phyloP scores from a whole-genome alignment of 106 monocot genomes.

The Apostasia shenzhenica region DNA sequence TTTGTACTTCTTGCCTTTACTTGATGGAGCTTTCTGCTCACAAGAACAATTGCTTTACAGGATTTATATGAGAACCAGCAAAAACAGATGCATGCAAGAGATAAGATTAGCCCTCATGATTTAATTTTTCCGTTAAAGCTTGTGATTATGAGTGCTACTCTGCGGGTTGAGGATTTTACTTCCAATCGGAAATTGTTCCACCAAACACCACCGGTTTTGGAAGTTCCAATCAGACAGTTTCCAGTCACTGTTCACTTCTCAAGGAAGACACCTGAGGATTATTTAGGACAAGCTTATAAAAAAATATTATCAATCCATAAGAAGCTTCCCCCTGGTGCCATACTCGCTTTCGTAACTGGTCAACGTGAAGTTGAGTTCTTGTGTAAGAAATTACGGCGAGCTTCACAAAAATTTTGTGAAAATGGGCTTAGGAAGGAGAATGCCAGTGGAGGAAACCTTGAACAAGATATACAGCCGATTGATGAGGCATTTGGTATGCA shows the following conservation, averaged over 20 bases:
- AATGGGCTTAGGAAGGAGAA: slow-evolving; percentile 12
- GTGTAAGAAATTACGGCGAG: slow-evolving; percentile 64
- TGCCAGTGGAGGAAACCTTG: slow-evolving; percentile 9
- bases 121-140: slow-evolving; percentile 56
- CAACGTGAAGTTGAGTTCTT: slow-evolving; percentile 88
- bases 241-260: slow-evolving; percentile 84
- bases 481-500: slow-evolving; percentile 48
- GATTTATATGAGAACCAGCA: slow-evolving; percentile 65
- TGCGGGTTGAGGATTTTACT: slow-evolving; percentile 82
- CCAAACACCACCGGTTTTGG: slow-evolving; percentile 58
- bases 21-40: background rate
- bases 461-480: slow-evolving; percentile 33
- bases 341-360: slow-evolving; percentile 95
- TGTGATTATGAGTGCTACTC: slow-evolving; percentile 93
- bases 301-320: slow-evolving; percentile 85
- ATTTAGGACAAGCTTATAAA: slow-evolving; percentile 80
- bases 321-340: slow-evolving; percentile 79
- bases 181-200: slow-evolving; percentile 69
- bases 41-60: slow-evolving; percentile 22
- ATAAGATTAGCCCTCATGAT: slow-evolving; percentile 44
- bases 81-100: slow-evolving; percentile 45
- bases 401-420: slow-evolving; percentile 24
- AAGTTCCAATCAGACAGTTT: slow-evolving; percentile 80
- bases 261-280: slow-evolving; percentile 74
- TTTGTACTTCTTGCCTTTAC: background rate